Percentiles rank a stretch among this genome's conserved stretches.
These are phyloP conservation scores for Phytopythium chamaehyphon DNA, from an alignment of 352 stramenopile genomes.

Conservation along the genomic window DNA sequence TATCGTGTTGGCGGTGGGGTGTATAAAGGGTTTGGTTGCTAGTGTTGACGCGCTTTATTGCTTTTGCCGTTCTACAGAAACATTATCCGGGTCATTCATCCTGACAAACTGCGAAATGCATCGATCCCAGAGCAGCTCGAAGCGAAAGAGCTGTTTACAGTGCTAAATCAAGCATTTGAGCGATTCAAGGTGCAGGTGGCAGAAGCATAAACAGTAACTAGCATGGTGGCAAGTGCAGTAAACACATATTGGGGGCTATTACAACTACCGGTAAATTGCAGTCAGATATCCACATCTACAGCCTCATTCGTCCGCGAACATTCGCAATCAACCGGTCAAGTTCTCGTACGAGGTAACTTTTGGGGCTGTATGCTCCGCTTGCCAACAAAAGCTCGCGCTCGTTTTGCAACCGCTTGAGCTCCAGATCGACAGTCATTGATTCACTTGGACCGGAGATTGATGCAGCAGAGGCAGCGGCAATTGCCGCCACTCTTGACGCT, in stretches of 20 bases:
- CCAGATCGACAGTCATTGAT: neutral
- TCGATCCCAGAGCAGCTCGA: slow-evolving; percentile 78
- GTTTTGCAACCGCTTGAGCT: slow-evolving; percentile 36
- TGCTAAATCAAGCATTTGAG: slow-evolving; percentile 87
- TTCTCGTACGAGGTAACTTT: slow-evolving; percentile 66
- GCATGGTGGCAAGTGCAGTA: neutral
- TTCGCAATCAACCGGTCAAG: slow-evolving; percentile 52
- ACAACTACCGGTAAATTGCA: too few species aligned
- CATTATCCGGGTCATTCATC: slow-evolving; percentile 85
- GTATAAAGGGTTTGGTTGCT: neutral
- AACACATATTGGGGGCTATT: too few species aligned
- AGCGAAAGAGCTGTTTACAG: slow-evolving; percentile 84
- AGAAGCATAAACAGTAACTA: neutral
- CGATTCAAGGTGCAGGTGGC: slow-evolving; percentile 62
- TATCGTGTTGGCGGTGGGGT: slow-evolving; percentile 11
- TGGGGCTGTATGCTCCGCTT: slow-evolving; percentile 52
- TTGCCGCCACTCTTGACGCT: too few species aligned
- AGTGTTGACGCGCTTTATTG: too few species aligned
- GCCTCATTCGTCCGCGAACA: slow-evolving; percentile 14
- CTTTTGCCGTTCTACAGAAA: slow-evolving; percentile 30
- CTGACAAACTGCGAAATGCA: slow-evolving; percentile 78
- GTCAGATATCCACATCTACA: too few species aligned
- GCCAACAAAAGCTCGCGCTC: slow-evolving; percentile 56
- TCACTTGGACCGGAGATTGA: too few species aligned
- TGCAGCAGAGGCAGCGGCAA: too few species aligned